Evolutionary conservation across 2,329 filamentous ascomycete species (phyloP).

Genomic region (Botrytis galanthina): DNA sequence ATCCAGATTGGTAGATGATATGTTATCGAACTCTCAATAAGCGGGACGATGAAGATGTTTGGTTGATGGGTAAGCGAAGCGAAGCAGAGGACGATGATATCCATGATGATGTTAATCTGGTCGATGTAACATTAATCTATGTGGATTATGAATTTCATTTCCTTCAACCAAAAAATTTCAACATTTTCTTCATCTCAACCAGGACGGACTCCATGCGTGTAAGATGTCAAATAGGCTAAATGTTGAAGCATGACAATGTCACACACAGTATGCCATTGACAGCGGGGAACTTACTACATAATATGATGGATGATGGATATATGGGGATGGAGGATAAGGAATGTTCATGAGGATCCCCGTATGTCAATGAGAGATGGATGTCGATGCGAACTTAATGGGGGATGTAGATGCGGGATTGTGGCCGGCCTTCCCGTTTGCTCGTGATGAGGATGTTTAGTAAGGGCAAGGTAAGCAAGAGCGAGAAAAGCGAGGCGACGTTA

Average conservation of each 20-base stretch:
- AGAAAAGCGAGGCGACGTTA: neutral
- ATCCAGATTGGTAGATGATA: neutral
- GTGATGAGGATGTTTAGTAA: neutral
- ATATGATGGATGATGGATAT: neutral
- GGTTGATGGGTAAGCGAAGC: neutral
- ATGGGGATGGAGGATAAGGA: neutral
- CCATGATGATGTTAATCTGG: neutral
- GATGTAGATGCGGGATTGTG: neutral
- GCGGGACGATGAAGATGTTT: neutral
- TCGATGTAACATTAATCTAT: constrained; percentile 3
- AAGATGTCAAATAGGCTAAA: neutral
- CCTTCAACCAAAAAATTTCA: neutral
- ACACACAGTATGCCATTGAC: constrained; percentile 1
- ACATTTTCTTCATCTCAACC: neutral
- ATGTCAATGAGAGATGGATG: neutral
- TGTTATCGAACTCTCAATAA: constrained; percentile 15
- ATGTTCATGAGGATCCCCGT: neutral
- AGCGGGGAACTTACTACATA: neutral
- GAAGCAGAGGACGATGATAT: neutral
- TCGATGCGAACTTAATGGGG: neutral
- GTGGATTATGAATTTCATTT: neutral
- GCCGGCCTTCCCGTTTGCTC: neutral
- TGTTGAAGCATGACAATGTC: neutral
- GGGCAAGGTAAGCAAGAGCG: neutral
- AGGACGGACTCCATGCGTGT: neutral